Percentiles rank a stretch among this genome's conserved stretches.
Conservation (phyloP, 169 alveolate species). For the Plasmodium inui region DNA sequence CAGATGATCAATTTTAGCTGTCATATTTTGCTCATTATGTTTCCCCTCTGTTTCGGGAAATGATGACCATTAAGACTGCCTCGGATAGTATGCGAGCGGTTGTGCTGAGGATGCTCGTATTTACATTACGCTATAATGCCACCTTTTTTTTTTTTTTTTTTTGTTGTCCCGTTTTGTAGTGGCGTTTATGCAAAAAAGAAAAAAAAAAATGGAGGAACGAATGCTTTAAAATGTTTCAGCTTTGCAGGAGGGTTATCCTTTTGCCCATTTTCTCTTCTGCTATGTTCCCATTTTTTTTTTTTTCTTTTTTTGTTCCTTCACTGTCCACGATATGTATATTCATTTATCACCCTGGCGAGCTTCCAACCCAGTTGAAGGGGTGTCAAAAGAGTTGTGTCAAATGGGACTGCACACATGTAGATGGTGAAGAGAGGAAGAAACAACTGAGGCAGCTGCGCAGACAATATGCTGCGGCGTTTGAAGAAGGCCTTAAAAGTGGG, state of each 20-base stretch:
- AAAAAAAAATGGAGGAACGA: not conserved
- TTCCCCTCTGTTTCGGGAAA: not conserved
- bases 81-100: not conserved
- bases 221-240: not conserved
- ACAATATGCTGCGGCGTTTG: not conserved
- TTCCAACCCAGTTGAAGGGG: not conserved
- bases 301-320: not conserved
- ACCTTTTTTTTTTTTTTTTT: no score
- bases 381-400: no score
- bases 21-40: not conserved
- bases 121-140: not conserved
- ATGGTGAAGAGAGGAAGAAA: no score
- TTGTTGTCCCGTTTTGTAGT: no score
- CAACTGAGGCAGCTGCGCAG: not conserved
- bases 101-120: not conserved
- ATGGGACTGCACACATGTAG: no score
- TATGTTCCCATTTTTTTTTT: not conserved
- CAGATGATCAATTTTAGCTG: not conserved
- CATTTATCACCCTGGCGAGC: not conserved
- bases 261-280: not conserved
- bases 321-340: not conserved
- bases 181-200: no score
- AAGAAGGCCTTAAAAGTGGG: not conserved
- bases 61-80: not conserved
- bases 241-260: not conserved